These are phyloP conservation scores for Arbutus unedo DNA, from an alignment of 148 eudicot species.

Conservation along the genomic window DNA sequence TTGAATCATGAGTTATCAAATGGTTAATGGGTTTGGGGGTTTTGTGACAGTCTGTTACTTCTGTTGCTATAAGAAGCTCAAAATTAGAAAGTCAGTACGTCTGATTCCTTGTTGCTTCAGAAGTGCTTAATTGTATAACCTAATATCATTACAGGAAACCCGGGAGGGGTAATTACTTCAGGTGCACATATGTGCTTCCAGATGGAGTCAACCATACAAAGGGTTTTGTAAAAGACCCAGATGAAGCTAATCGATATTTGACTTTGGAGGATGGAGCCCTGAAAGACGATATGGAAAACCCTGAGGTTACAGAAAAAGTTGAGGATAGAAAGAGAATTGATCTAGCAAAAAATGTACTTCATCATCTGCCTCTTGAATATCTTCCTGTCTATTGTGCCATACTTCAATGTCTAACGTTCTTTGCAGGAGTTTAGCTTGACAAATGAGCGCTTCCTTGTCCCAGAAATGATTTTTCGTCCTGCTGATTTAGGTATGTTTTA, in stretches of 20 bases:
- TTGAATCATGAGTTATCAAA: neutral
- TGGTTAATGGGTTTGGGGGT: neutral
- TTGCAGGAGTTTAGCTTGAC: constrained; percentile 82
- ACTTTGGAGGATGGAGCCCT: constrained; percentile 39
- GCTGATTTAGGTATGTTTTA: constrained; percentile 73
- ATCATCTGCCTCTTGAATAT: neutral
- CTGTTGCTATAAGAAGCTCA: neutral
- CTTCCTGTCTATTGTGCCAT: neutral
- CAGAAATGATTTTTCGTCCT: constrained; percentile 98
- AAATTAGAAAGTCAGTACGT: neutral
- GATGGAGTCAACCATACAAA: constrained; percentile 77
- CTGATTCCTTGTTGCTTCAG: neutral
- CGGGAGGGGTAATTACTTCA: constrained; percentile 70
- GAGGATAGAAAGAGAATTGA: constrained; percentile 54
- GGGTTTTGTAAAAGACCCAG: constrained; percentile 76
- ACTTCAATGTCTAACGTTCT: constrained; percentile 8
- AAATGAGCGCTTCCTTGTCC: constrained; percentile 97
- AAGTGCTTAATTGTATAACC: neutral
- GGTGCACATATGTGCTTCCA: constrained; percentile 86
- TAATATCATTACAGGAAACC: constrained; percentile 44
- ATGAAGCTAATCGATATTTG: constrained; percentile 67
- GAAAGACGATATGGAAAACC: constrained; percentile 30
- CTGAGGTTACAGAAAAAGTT: constrained; percentile 33
- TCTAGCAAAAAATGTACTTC: constrained; percentile 63
- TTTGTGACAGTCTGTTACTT: neutral